Evolutionary conservation across 2,329 filamentous ascomycete species (phyloP).

Genomic region (Knoxdaviesia capensis): DNA sequence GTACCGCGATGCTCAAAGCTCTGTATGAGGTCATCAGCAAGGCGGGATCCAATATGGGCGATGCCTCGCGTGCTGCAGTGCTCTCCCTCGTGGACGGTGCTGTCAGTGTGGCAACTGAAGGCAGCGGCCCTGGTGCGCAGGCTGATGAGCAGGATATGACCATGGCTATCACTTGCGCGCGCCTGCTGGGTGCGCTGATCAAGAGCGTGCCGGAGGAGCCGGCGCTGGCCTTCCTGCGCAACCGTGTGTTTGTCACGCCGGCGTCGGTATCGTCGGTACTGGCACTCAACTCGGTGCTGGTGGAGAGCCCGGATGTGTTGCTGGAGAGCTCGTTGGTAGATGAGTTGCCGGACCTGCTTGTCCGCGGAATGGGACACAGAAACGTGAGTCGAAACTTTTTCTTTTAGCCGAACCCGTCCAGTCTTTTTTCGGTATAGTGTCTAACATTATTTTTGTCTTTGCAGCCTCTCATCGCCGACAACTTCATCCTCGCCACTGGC

Average conservation of each 20-base stretch:
- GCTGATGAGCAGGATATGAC: conserved; percentile 51
- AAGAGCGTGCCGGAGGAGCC: conserved; percentile 63
- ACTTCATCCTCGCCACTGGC: conserved; percentile 72
- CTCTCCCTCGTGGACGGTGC: conserved; percentile 57
- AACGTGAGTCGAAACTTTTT: conserved; percentile 33
- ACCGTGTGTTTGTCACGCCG: conserved; percentile 58
- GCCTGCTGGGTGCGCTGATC: conserved; percentile 72
- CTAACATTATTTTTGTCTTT: conserved; percentile 6
- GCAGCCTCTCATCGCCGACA: conserved; percentile 69
- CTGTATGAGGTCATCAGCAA: conserved; percentile 93
- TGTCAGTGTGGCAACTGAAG: too few relatives aligned
- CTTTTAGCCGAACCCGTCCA: background rate
- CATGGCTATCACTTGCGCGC: conserved; percentile 80
- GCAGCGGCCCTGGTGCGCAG: conserved; percentile 27
- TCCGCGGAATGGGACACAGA: conserved; percentile 58
- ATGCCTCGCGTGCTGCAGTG: conserved; percentile 69
- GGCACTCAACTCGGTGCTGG: conserved; percentile 70
- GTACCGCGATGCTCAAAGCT: conserved; percentile 90
- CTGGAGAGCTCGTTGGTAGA: conserved; percentile 45
- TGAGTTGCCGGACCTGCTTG: conserved; percentile 58
- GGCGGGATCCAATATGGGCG: conserved; percentile 86
- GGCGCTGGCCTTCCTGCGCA: conserved; percentile 38
- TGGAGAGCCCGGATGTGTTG: conserved; percentile 57
- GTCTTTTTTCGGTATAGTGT: background rate
- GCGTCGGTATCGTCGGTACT: conserved; percentile 64